Evolutionary conservation across 495 filamentous ascomycete genomes (phyloP).

Genomic region (Lophium mytilinum): DNA sequence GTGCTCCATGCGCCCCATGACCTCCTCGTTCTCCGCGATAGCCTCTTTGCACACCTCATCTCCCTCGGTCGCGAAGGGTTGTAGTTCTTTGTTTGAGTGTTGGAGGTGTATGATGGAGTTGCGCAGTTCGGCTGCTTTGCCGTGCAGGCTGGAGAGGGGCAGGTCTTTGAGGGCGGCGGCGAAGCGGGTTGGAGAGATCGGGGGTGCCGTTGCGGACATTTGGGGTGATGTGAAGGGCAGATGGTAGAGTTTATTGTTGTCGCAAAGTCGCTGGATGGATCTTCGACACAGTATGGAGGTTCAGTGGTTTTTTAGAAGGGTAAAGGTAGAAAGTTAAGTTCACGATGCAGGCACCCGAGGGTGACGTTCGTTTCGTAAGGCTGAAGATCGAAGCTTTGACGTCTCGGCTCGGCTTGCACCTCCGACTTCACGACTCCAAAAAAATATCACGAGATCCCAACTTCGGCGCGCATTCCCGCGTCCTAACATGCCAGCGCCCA

Average conservation of each 20-base stretch:
- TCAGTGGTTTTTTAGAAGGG: not conserved
- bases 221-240: not conserved
- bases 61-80: constrained; percentile 42
- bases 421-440: not conserved
- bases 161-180: constrained; percentile 66
- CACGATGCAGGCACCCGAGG: too few relatives aligned
- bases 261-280: not conserved
- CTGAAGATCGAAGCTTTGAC: not conserved
- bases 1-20: constrained; percentile 65
- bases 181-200: constrained; percentile 57
- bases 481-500: not conserved
- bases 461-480: not conserved
- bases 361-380: not conserved
- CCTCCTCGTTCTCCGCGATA: constrained; percentile 65
- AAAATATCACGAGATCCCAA: not conserved
- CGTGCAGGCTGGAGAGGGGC: constrained; percentile 59
- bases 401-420: not conserved
- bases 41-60: constrained; percentile 62
- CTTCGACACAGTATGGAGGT: not conserved
- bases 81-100: constrained; percentile 56
- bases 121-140: constrained; percentile 72
- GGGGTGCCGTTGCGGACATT: constrained; percentile 43
- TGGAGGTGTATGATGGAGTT: constrained; percentile 77
- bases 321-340: not conserved
- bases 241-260: not conserved